A percentile compares a stretch with the other conserved stretches of the same genome.
These are phyloP conservation scores for Euphorbia peplus DNA, from an alignment of 345 rosid species.

Conservation along the genomic window DNA sequence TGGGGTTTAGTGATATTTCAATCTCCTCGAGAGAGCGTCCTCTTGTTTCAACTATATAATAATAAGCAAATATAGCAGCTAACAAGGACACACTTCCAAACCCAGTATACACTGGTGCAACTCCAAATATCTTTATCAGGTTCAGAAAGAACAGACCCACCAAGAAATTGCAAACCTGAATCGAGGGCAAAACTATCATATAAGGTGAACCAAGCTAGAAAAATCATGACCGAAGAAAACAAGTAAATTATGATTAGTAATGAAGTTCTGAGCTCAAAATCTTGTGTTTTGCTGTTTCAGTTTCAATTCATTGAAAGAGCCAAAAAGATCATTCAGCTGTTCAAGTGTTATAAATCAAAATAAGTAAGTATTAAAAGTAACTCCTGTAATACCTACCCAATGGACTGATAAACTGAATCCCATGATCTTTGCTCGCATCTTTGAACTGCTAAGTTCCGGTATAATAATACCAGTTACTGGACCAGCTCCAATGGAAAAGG, in stretches of 20 bases:
- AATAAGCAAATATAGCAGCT: conserved; percentile 54
- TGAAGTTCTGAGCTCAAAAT: background rate
- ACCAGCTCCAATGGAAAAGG: conserved; percentile 73
- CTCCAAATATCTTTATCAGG: conserved; percentile 53
- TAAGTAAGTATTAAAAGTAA: background rate
- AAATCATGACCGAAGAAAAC: background rate
- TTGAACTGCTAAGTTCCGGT: conserved; percentile 69
- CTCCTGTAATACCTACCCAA: conserved; percentile 47
- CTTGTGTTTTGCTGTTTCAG: too few species aligned
- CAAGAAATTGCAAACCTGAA: conserved; percentile 72
- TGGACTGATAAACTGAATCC: conserved; percentile 70
- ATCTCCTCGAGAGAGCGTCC: conserved; percentile 79
- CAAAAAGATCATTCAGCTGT: too few species aligned
- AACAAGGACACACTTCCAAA: conserved; percentile 60
- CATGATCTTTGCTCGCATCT: conserved; percentile 71
- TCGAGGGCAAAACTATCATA: background rate
- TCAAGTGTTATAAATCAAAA: background rate
- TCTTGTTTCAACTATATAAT: conserved; percentile 61
- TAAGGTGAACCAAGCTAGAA: background rate
- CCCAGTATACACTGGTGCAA: conserved; percentile 53
- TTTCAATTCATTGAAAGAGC: too few species aligned
- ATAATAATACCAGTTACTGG: conserved; percentile 75
- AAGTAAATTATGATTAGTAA: background rate
- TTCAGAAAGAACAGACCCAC: conserved; percentile 76
- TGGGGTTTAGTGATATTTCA: conserved; percentile 55